These are phyloP conservation scores for Ustilaginoidea virens DNA, from an alignment of 2,329 filamentous ascomycete species.

Conservation along the genomic window DNA sequence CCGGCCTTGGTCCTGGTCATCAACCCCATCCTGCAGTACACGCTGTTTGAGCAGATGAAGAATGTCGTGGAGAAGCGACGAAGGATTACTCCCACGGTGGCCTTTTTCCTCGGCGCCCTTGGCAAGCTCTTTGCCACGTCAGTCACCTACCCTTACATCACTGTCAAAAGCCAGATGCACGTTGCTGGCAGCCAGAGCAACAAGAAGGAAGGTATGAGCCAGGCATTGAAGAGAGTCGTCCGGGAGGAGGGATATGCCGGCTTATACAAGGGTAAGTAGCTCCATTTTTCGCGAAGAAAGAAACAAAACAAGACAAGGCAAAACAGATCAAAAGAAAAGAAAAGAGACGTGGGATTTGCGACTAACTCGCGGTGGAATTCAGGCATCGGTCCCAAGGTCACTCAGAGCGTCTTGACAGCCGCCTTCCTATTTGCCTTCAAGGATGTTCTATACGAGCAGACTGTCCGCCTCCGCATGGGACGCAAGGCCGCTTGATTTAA, in stretches of 20 bases:
- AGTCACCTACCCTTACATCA: conserved; percentile 97
- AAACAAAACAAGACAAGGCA: no score
- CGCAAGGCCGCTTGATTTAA: conserved; percentile 10
- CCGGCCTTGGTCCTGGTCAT: conserved; percentile 89
- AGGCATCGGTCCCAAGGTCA: conserved; percentile 94
- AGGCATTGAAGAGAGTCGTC: conserved; percentile 65
- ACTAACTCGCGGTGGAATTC: conserved; percentile 7
- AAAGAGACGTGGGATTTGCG: no score
- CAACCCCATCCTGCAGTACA: conserved; percentile 98
- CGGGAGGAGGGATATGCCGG: conserved; percentile 82
- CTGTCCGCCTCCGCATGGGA: conserved; percentile 45
- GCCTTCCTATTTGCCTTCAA: conserved; percentile 97
- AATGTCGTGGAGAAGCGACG: conserved; percentile 62
- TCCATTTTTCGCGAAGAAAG: neutral
- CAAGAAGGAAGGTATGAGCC: conserved; percentile 67
- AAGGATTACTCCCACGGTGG: conserved; percentile 69
- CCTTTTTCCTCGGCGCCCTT: conserved; percentile 80
- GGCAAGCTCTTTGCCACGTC: conserved; percentile 89
- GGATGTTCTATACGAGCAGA: conserved; percentile 82
- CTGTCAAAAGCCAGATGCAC: conserved; percentile 95
- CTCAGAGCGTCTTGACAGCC: conserved; percentile 90
- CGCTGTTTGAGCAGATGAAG: conserved; percentile 96
- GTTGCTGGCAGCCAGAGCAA: conserved; percentile 57
- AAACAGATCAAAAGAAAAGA: no score
- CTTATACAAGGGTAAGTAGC: conserved; percentile 64